Conservation (phyloP, 768 basidiomycete species). For the Calocybe cyanea region DNA sequence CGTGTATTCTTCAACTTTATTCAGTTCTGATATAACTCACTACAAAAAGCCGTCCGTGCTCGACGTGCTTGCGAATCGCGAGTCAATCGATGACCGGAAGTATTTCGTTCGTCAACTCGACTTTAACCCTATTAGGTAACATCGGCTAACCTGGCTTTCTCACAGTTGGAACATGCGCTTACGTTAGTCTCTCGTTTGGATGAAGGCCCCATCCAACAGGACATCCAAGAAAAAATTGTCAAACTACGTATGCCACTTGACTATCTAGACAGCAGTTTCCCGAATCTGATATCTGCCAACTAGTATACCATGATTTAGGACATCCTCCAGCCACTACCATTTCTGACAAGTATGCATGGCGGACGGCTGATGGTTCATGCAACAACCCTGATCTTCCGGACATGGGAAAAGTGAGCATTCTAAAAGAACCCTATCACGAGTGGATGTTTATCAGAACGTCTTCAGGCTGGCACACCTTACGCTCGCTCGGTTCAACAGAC, state of each 20-base stretch:
- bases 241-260: constrained; percentile 46
- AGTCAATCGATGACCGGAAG: constrained; percentile 73
- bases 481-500: constrained; percentile 77
- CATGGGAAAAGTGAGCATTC: constrained; percentile 53
- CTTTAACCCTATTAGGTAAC: not conserved
- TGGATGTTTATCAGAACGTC: constrained; percentile 2
- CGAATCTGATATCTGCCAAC: not conserved
- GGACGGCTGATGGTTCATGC: constrained; percentile 70
- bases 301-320: constrained; percentile 79
- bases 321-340: constrained; percentile 75
- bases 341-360: constrained; percentile 59
- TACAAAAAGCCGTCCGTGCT: constrained; percentile 54
- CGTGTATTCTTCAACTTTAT: not conserved
- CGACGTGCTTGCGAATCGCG: constrained; percentile 57
- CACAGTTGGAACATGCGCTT: constrained; percentile 69
- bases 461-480: constrained; percentile 66
- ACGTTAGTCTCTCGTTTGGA: constrained; percentile 59
- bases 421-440: not conserved
- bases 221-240: constrained; percentile 44
- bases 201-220: constrained; percentile 34
- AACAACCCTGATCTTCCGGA: constrained; percentile 72
- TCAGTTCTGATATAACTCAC: not conserved
- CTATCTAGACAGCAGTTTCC: not conserved
- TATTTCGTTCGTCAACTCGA: constrained; percentile 48
- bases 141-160: not conserved